Evolutionary conservation across 768 basidiomycete genomes (phyloP).

Genomic region (Chalciporus chontae): DNA sequence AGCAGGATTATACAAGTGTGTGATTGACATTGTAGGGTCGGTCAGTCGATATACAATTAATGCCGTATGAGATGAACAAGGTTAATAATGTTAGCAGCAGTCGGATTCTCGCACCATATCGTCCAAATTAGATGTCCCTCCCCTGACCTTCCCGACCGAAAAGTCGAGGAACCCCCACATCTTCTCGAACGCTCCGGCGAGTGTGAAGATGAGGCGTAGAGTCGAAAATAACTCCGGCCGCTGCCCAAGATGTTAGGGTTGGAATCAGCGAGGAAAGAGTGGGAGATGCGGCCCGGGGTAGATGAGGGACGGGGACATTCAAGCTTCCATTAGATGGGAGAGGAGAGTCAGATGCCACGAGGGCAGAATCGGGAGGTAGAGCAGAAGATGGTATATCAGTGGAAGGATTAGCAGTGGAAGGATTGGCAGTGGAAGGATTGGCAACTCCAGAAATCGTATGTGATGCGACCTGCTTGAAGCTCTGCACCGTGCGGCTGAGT

Average conservation of each 20-base stretch:
- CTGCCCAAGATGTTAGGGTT: slow-evolving; percentile 34
- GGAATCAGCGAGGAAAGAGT: slow-evolving; percentile 30
- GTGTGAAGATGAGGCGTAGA: slow-evolving; percentile 9
- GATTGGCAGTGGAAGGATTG: slow-evolving; percentile 5
- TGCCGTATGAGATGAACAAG: background rate
- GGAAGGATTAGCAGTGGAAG: slow-evolving; percentile 6
- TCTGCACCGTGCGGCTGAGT: slow-evolving; percentile 52
- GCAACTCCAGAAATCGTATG: slow-evolving; percentile 25
- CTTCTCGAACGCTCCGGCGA: slow-evolving; percentile 13
- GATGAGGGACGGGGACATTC: slow-evolving; percentile 18
- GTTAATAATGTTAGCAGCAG: background rate
- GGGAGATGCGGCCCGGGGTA: slow-evolving; percentile 20
- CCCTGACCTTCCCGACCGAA: slow-evolving; percentile 25
- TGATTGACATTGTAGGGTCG: slow-evolving; percentile 4
- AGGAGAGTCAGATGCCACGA: slow-evolving; percentile 1
- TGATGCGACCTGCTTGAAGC: slow-evolving; percentile 36
- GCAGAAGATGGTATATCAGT: slow-evolving; percentile 5
- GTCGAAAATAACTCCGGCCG: slow-evolving; percentile 23
- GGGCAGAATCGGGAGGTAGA: slow-evolving; percentile 9
- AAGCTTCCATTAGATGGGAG: slow-evolving; percentile 1
- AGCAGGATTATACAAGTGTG: slow-evolving; percentile 12
- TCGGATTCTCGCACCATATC: background rate
- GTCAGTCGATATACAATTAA: slow-evolving; percentile 4
- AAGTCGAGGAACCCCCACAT: slow-evolving; percentile 21
- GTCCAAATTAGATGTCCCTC: slow-evolving; percentile 20